Conservation (phyloP, 495 filamentous ascomycete genomes). For the Physcia stellaris region DNA sequence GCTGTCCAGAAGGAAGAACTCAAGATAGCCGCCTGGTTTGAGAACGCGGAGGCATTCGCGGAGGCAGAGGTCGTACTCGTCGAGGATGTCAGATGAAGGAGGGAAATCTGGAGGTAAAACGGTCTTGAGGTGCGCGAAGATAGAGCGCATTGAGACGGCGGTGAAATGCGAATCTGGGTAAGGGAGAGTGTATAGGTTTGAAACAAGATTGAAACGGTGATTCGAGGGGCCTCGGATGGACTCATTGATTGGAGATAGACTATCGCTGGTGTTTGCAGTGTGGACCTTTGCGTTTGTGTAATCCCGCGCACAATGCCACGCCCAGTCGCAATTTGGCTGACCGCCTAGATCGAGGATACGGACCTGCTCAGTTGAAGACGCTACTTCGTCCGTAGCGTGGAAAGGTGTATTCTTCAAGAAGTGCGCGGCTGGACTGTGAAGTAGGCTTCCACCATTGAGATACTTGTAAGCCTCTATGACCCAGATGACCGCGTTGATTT, state of each 20-base stretch:
- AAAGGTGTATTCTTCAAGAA: slow-evolving; percentile 23
- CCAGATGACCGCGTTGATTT: slow-evolving; percentile 66
- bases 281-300: slow-evolving; percentile 76
- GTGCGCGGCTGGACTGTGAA: slow-evolving; percentile 61
- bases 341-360: slow-evolving; percentile 84
- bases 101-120: slow-evolving; percentile 35
- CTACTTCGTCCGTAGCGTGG: not conserved
- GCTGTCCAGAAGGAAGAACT: slow-evolving; percentile 79
- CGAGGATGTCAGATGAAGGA: too few relatives aligned
- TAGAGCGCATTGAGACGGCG: slow-evolving; percentile 77
- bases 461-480: slow-evolving; percentile 63
- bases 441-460: slow-evolving; percentile 67
- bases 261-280: slow-evolving; percentile 63
- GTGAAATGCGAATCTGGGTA: slow-evolving; percentile 86
- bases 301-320: slow-evolving; percentile 77
- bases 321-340: slow-evolving; percentile 80
- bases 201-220: slow-evolving; percentile 66
- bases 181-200: slow-evolving; percentile 63
- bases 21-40: slow-evolving; percentile 83
- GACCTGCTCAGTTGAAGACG: slow-evolving; percentile 25
- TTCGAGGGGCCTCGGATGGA: slow-evolving; percentile 72
- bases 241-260: slow-evolving; percentile 50
- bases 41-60: slow-evolving; percentile 78
- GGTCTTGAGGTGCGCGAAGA: slow-evolving; percentile 68
- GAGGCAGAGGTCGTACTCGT: slow-evolving; percentile 82